Conservation (phyloP, 805 yeast genomes). For the Teunomyces kruisii region DNA sequence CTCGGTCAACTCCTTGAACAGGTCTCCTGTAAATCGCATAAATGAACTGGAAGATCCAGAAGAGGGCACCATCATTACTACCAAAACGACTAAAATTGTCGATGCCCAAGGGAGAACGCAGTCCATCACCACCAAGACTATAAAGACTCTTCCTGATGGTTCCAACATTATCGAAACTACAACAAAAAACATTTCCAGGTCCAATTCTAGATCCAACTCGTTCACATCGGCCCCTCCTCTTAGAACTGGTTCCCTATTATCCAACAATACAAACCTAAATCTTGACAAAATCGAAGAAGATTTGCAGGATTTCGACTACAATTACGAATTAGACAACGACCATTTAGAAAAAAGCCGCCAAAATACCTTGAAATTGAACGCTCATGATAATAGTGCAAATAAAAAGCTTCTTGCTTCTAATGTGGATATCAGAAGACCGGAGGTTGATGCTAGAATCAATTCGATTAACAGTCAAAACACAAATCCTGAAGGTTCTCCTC, state of each 20-base stretch:
- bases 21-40: conserved; percentile 1
- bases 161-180: conserved; percentile 43
- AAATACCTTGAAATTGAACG: not conserved
- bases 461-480: not conserved
- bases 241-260: conserved; percentile 22
- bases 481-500: conserved; percentile 13
- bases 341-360: conserved; percentile 3
- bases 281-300: conserved; percentile 43
- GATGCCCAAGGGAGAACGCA: conserved; percentile 40
- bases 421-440: not conserved
- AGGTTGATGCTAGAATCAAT: not conserved
- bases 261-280: conserved; percentile 19
- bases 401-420: not conserved
- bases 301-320: conserved; percentile 42
- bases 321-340: conserved; percentile 33
- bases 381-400: not conserved
- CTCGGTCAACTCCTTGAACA: conserved; percentile 5
- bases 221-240: conserved; percentile 11
- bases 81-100: conserved; percentile 42
- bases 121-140: conserved; percentile 40
- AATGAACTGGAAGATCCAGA: conserved; percentile 13
- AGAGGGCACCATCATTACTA: conserved; percentile 32
- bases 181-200: conserved; percentile 38
- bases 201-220: conserved; percentile 33
- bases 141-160: conserved; percentile 40